These are phyloP conservation scores for Fusarium temperatum DNA, from an alignment of 2,329 filamentous ascomycete species.

Conservation along the genomic window DNA sequence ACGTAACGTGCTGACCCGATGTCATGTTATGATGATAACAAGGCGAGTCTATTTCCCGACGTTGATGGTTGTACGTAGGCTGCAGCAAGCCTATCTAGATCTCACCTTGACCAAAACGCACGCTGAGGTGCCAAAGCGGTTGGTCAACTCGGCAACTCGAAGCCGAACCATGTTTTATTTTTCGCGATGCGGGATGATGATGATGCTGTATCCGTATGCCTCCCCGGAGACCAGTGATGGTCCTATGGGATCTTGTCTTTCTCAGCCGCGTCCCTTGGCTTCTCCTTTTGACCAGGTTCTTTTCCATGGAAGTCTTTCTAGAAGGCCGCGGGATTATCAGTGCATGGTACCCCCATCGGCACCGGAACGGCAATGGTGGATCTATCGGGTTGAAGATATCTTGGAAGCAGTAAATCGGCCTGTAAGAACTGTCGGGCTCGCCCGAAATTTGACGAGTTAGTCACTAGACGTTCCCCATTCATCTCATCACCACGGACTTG, in stretches of 20 bases:
- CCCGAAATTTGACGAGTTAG: slow-evolving; percentile 1
- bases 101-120: background rate
- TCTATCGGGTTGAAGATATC: background rate
- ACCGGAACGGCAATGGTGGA: slow-evolving; percentile 22
- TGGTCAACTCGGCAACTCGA: slow-evolving; percentile 9
- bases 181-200: slow-evolving; percentile 10
- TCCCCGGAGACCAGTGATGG: background rate
- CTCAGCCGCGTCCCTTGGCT: background rate
- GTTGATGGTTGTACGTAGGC: background rate
- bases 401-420: background rate
- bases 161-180: slow-evolving; percentile 20
- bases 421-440: slow-evolving; percentile 3
- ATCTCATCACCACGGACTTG: slow-evolving; percentile 22
- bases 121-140: slow-evolving; percentile 13
- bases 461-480: slow-evolving; percentile 15
- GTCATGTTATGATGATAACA: slow-evolving; percentile 32
- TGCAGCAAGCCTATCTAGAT: background rate
- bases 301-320: slow-evolving; percentile 26
- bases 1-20: slow-evolving; percentile 33
- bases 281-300: slow-evolving; percentile 8
- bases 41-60: slow-evolving; percentile 15
- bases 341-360: slow-evolving; percentile 24
- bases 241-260: slow-evolving; percentile 14
- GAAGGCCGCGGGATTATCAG: slow-evolving; percentile 33
- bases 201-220: background rate